A percentile compares a stretch with the other conserved stretches of the same genome.
These are phyloP conservation scores for Mortierella sp. DNA, from an alignment of 371 early-diverging fungal genomes.

Conservation along the genomic window DNA sequence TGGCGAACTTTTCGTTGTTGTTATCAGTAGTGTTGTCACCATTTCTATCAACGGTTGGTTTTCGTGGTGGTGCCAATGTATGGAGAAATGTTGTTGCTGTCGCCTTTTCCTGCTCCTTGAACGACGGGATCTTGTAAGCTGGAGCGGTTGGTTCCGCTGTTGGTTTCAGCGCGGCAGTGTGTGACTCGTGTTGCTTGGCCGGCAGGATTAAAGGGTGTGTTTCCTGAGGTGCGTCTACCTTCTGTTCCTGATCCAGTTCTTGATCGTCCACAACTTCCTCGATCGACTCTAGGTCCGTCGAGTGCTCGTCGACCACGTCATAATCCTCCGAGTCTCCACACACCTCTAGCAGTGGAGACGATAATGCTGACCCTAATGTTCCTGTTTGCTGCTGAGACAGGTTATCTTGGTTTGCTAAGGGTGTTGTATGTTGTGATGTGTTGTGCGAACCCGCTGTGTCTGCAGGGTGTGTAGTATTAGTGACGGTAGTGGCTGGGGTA, in stretches of 20 bases:
- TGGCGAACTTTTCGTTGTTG: not conserved
- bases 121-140: not conserved
- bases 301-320: not conserved
- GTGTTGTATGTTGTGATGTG: not conserved
- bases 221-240: not conserved
- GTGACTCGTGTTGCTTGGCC: not conserved
- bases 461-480: not conserved
- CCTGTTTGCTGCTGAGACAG: not conserved
- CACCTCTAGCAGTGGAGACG: not conserved
- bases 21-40: not conserved
- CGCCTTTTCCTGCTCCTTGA: constrained; percentile 7
- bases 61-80: not conserved
- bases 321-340: not conserved
- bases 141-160: not conserved
- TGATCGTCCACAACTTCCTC: not conserved
- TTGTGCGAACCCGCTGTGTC: not conserved
- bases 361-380: not conserved
- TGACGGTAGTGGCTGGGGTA: not conserved
- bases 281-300: not conserved
- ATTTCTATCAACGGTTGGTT: not conserved
- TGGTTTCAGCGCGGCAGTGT: not conserved
- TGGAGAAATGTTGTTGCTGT: constrained; percentile 2
- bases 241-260: not conserved
- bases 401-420: not conserved
- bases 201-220: not conserved